Conservation (phyloP, 1,284 basidiomycete genomes). For the Lignosus rhinocerotis region DNA sequence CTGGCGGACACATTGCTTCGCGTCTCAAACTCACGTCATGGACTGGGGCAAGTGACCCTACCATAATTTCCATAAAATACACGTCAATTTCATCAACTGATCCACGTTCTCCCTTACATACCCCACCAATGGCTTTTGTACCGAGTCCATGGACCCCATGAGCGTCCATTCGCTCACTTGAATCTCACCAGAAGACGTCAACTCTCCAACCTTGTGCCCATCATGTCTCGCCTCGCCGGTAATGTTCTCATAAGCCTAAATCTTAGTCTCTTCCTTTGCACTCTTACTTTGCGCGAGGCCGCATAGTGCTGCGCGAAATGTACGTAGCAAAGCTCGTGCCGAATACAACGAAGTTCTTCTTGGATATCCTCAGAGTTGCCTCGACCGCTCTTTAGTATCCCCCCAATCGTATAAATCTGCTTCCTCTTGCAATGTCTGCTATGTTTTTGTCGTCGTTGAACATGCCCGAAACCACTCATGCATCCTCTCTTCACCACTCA, state of each 20-base stretch:
- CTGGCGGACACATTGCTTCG: neutral
- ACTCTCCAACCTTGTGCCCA: neutral
- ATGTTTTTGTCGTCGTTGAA: neutral
- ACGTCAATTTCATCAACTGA: conserved; percentile 7
- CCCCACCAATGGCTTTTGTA: neutral
- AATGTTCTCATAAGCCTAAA: neutral
- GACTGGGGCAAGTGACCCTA: neutral
- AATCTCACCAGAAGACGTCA: neutral
- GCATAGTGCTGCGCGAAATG: neutral
- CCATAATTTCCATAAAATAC: conserved; percentile 2
- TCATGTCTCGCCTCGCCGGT: neutral
- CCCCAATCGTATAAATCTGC: neutral
- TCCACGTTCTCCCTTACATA: conserved; percentile 3
- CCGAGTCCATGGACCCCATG: neutral
- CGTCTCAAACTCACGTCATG: neutral
- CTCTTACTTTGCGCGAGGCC: neutral
- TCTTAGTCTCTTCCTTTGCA: neutral
- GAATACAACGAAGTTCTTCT: neutral
- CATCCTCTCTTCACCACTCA: neutral
- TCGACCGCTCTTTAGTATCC: neutral
- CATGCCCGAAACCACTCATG: neutral
- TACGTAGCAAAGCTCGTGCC: neutral
- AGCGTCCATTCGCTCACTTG: neutral
- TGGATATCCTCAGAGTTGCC: neutral
- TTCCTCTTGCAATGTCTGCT: neutral